These are phyloP conservation scores for Rickenella mellea DNA, from an alignment of 768 basidiomycete genomes.

Conservation along the genomic window DNA sequence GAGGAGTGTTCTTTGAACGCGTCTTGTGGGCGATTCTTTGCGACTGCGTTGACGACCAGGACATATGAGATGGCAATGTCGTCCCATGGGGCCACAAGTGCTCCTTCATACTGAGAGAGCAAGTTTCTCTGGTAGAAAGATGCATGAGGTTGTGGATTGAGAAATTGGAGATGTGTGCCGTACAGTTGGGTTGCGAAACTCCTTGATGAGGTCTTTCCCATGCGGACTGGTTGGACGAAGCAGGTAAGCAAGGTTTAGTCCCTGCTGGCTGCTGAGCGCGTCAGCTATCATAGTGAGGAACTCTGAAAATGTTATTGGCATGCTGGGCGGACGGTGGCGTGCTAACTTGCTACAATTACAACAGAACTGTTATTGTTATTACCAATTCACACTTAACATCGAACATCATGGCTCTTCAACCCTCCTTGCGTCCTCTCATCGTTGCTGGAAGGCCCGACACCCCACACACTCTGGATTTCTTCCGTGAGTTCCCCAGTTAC, in stretches of 20 bases:
- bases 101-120: slow-evolving; percentile 42
- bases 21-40: slow-evolving; percentile 54
- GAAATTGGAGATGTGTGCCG: slow-evolving; percentile 7
- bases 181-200: slow-evolving; percentile 52
- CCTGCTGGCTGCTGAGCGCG: slow-evolving; percentile 52
- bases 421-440: slow-evolving; percentile 55
- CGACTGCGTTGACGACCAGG: slow-evolving; percentile 60
- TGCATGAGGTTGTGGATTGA: background rate
- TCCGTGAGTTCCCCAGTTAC: slow-evolving; percentile 36
- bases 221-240: slow-evolving; percentile 70
- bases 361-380: too few species aligned
- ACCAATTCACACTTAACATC: too few species aligned
- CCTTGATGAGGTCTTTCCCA: slow-evolving; percentile 66
- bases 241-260: slow-evolving; percentile 63
- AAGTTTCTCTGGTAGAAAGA: slow-evolving; percentile 17
- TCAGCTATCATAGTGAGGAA: slow-evolving; percentile 54
- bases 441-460: slow-evolving; percentile 50
- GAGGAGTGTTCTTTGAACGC: slow-evolving; percentile 77
- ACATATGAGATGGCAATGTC: slow-evolving; percentile 82
- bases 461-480: slow-evolving; percentile 74
- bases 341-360: too few species aligned
- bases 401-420: slow-evolving; percentile 87
- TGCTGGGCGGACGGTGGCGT: slow-evolving; percentile 7
- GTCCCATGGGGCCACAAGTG: slow-evolving; percentile 71
- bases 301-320: slow-evolving; percentile 43